phyloP scores from a whole-genome alignment of 2,329 filamentous ascomycete genomes.

The Tricladium varicosporioides region DNA sequence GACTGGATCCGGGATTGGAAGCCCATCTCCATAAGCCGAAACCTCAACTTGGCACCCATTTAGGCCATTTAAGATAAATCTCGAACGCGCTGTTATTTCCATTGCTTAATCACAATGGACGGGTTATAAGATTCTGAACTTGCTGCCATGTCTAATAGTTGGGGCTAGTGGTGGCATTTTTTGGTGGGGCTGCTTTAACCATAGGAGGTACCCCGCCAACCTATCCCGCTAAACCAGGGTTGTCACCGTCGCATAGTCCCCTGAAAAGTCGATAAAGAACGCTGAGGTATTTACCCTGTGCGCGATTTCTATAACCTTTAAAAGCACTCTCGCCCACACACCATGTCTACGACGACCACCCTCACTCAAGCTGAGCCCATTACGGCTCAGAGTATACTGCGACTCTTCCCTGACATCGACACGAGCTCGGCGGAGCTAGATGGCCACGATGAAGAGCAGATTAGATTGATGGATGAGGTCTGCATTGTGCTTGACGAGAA shows the following conservation, averaged over 20 bases:
- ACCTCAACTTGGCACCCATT: too few species aligned
- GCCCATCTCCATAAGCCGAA: too few species aligned
- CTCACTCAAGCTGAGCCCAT: conserved; percentile 57
- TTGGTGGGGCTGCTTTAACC: background rate
- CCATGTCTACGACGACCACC: conserved; percentile 44
- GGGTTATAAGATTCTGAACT: too few species aligned
- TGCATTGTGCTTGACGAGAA: conserved; percentile 96
- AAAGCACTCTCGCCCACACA: conserved; percentile 8
- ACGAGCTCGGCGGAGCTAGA: conserved; percentile 70
- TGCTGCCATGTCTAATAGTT: too few species aligned
- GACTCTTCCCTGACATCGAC: conserved; percentile 82
- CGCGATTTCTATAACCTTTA: background rate
- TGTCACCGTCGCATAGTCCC: background rate
- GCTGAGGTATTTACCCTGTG: background rate
- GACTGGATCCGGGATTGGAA: too few species aligned
- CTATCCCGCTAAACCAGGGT: conserved; percentile 7
- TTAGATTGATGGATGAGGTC: conserved; percentile 96
- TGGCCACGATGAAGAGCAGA: conserved; percentile 96
- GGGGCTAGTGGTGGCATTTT: too few species aligned
- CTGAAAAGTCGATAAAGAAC: background rate
- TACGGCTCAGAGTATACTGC: conserved; percentile 81
- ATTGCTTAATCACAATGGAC: too few species aligned
- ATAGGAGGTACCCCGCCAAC: background rate
- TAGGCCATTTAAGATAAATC: too few species aligned
- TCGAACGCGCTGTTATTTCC: too few species aligned